These are phyloP conservation scores for Hevea brasiliensis DNA, from an alignment of 345 rosid genomes.

Conservation along the genomic window DNA sequence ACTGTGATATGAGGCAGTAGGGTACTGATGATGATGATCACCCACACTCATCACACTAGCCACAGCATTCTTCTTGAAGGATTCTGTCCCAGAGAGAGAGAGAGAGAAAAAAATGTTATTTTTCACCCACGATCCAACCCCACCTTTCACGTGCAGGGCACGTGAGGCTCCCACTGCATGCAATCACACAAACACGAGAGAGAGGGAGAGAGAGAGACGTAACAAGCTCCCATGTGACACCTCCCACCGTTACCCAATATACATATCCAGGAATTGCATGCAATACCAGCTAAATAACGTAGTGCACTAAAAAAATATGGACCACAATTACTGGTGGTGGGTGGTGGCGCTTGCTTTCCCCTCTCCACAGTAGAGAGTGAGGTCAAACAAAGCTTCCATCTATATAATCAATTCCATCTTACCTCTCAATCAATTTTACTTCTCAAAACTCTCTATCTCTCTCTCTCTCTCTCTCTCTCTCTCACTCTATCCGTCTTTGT, in stretches of 20 bases:
- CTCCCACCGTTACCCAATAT: not conserved
- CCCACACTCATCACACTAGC: conserved; percentile 19
- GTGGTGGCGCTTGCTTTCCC: not conserved
- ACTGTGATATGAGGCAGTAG: conserved; percentile 17
- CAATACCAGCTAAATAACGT: not conserved
- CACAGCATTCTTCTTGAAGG: no score
- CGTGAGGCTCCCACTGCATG: conserved; percentile 35
- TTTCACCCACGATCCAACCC: conserved; percentile 33
- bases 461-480: not conserved
- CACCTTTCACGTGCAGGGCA: conserved; percentile 44
- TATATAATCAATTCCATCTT: not conserved
- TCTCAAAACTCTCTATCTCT: not conserved
- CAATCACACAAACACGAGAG: conserved; percentile 13
- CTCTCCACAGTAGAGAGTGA: conserved; percentile 5
- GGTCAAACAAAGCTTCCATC: conserved; percentile 8
- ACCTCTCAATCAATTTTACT: not conserved
- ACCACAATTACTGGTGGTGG: conserved; percentile 6
- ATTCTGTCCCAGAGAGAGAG: no score
- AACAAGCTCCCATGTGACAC: conserved; percentile 25
- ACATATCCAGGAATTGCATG: conserved; percentile 15
- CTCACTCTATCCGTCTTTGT: no score
- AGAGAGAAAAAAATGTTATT: no score
- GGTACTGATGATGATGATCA: not conserved
- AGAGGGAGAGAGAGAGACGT: conserved; percentile 9
- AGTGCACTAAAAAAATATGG: not conserved